These are phyloP conservation scores for Tylopilus cervinicoccineus DNA, from an alignment of 768 basidiomycete species.

Conservation along the genomic window DNA sequence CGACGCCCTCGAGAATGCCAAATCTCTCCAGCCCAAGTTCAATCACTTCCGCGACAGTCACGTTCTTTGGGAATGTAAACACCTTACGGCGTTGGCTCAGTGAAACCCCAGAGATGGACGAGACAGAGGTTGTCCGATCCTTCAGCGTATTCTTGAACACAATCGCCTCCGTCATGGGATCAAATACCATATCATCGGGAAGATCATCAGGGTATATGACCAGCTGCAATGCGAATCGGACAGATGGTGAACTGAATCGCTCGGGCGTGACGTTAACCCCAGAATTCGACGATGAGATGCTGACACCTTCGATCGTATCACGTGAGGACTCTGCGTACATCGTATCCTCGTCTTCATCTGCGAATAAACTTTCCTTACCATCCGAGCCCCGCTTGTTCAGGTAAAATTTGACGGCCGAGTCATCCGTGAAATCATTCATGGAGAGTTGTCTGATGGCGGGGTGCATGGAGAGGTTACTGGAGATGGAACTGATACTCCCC, in stretches of 20 bases:
- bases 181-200: conserved; percentile 93
- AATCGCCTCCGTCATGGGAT: conserved; percentile 88
- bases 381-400: conserved; percentile 61
- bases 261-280: conserved; percentile 55
- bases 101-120: conserved; percentile 48
- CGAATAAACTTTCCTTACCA: conserved; percentile 42
- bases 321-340: conserved; percentile 35
- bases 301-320: conserved; percentile 27
- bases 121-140: conserved; percentile 44
- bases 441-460: conserved; percentile 91
- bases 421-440: conserved; percentile 98
- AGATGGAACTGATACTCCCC: conserved; percentile 90
- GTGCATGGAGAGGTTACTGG: conserved; percentile 89
- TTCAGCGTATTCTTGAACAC: conserved; percentile 77
- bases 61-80: conserved; percentile 90
- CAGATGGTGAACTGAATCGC: conserved; percentile 77
- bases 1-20: conserved; percentile 94
- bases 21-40: conserved; percentile 90
- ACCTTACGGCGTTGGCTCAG: conserved; percentile 70
- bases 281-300: conserved; percentile 17
- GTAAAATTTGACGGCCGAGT: conserved; percentile 96
- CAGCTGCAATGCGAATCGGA: conserved; percentile 82
- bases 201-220: conserved; percentile 87
- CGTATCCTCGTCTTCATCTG: conserved; percentile 41
- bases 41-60: conserved; percentile 94